Evolutionary conservation across 768 basidiomycete genomes (phyloP), one percentile per base, ranked within the genome.

Genomic region (Tricholoma matsutake): DNA sequence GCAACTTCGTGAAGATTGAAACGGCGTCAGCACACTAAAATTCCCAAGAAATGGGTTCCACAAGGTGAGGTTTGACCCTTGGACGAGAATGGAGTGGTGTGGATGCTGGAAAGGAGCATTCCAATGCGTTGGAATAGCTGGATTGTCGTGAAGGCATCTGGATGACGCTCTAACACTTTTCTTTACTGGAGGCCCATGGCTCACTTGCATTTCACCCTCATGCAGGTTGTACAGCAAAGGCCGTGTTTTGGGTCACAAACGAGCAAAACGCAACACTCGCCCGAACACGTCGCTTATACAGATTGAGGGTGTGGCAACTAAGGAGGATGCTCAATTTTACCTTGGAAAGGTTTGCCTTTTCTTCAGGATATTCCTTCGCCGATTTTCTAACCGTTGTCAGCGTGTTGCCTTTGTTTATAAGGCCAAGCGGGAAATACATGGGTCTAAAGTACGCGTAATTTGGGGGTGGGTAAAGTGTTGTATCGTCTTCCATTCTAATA

Each of bases 381-480:
- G 8, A 31, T 8, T 8, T 49, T n/a, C 51, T 53, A 18, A 53
- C 7, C 3, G 31, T 32, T 16, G 43, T 22, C 68, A 97, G 95
- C 92, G 96, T 69, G 85, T 99, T 64, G 97, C 97, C 62, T 99
- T 89, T 78, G 95, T 99, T 68, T 99, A 99, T 88, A 91, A 89
- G 75, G 96, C 95, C 63, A 95, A 97, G 84, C 84, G 87, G 76
- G 92, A 94, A 78, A 86, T 96, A 67, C 88, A 89, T 76, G 97
- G 97, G 62, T 92, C 94, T 68, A 95, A 96, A 78, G 82, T 98
- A 72, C 92, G 97, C 67, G 94, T 98, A 64, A 98, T 98, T 82
- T 98, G 95, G 95, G 97, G 96, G 92, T 93, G 69, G 72, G 88
- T 80, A 28, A 8, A 28, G 59, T 54, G 18, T 22, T 32, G 37